Percentiles rank a stretch among this genome's conserved stretches.
Evolutionary conservation across 2,329 filamentous ascomycete genomes (phyloP).

Genomic region (Xylariaceae sp.): DNA sequence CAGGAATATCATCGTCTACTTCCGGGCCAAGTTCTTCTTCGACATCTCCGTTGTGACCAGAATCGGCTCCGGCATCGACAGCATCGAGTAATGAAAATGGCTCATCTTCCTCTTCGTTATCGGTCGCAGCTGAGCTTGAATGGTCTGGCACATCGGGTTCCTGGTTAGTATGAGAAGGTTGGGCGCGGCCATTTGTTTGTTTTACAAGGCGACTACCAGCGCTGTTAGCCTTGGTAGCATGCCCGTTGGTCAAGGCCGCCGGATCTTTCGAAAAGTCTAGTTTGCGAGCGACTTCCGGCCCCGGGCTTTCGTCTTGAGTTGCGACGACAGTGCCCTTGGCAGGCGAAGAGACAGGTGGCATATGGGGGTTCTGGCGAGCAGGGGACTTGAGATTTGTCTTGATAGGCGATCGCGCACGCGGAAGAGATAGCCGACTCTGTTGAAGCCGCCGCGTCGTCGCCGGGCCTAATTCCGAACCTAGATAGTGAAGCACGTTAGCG

Average conservation of each 20-base stretch:
- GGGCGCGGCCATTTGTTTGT: conserved; percentile 19
- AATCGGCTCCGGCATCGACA: conserved; percentile 17
- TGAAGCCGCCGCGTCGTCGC: conserved; percentile 47
- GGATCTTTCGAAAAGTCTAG: conserved; percentile 44
- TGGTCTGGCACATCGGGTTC: conserved; percentile 24
- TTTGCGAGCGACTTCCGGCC: conserved; percentile 44
- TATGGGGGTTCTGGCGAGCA: conserved; percentile 54
- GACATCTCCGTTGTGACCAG: conserved; percentile 5
- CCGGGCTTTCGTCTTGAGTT: conserved; percentile 28
- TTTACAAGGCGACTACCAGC: conserved; percentile 22
- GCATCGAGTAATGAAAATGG: conserved; percentile 23
- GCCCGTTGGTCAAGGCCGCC: conserved; percentile 20
- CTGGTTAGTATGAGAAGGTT: conserved; percentile 15
- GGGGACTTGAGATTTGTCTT: conserved; percentile 58
- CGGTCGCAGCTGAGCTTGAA: conserved; percentile 18
- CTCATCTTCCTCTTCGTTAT: conserved; percentile 26
- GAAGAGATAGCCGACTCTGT: conserved; percentile 44
- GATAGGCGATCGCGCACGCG: conserved; percentile 52
- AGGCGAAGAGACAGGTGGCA: conserved; percentile 50
- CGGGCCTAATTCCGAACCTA: conserved; percentile 50
- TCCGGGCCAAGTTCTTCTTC: conserved; percentile 22
- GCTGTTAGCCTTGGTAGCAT: conserved; percentile 26
- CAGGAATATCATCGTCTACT: conserved; percentile 21
- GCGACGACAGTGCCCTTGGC: conserved; percentile 35
- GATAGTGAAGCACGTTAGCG: conserved; percentile 6